phyloP scores from a whole-genome alignment of 2,329 filamentous ascomycete genomes.

The Neonectria neomacrospora region DNA sequence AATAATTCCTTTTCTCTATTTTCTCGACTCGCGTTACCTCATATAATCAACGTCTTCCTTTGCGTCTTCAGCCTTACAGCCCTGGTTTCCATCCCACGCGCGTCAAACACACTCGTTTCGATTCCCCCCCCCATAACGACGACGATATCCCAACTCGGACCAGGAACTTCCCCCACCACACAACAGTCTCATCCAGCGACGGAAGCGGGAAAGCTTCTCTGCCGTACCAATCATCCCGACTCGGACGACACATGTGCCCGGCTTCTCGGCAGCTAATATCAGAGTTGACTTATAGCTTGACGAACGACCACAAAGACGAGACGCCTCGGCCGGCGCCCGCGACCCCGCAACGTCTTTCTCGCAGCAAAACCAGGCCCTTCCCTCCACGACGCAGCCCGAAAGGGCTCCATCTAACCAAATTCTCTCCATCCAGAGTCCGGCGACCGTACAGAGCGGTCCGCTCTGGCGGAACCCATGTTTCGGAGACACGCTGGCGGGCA shows the following conservation, averaged over 20 bases:
- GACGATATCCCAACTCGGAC: constrained; percentile 36
- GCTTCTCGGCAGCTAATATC: constrained; percentile 40
- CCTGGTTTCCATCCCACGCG: constrained; percentile 31
- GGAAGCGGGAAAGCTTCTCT: constrained; percentile 45
- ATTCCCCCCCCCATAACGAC: constrained; percentile 33
- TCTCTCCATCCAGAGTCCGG: constrained; percentile 70
- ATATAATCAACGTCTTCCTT: constrained; percentile 37
- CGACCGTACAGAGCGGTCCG: constrained; percentile 79
- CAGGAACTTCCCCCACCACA: constrained; percentile 37
- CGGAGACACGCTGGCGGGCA: constrained; percentile 77
- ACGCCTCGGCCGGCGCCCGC: constrained; percentile 37
- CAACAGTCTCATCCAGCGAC: constrained; percentile 42
- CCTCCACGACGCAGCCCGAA: constrained; percentile 59
- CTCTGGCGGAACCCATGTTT: constrained; percentile 82
- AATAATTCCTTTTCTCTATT: constrained; percentile 31
- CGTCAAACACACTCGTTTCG: constrained; percentile 41
- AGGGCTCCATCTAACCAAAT: constrained; percentile 66
- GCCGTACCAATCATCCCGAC: constrained; percentile 41
- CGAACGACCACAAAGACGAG: constrained; percentile 35
- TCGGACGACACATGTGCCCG: constrained; percentile 43
- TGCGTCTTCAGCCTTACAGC: constrained; percentile 30
- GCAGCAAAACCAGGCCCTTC: constrained; percentile 39
- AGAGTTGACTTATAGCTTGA: constrained; percentile 43
- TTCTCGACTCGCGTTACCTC: constrained; percentile 28
- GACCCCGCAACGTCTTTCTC: constrained; percentile 43